phyloP scores from a whole-genome alignment of 1,284 basidiomycete genomes.

The Heliocybe sulcata region DNA sequence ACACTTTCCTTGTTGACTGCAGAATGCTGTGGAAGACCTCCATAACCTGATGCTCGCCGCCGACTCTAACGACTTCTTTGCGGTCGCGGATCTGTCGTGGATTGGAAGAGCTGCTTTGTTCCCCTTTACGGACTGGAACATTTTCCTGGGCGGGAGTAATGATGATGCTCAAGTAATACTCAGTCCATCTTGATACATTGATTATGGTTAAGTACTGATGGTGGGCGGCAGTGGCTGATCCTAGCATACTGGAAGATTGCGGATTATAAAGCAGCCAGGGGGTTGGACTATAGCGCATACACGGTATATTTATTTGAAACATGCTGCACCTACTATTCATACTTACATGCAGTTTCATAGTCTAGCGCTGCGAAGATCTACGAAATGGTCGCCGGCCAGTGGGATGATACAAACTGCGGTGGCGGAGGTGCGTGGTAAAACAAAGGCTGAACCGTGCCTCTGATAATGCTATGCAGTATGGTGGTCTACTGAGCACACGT shows the following conservation, averaged over 20 bases:
- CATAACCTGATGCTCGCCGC: constrained; percentile 45
- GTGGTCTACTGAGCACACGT: constrained; percentile 46
- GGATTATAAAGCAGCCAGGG: constrained; percentile 34
- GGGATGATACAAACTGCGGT: constrained; percentile 33
- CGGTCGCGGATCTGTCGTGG: constrained; percentile 32
- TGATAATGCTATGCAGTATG: constrained; percentile 29
- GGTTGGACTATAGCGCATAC: not conserved
- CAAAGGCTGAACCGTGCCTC: not conserved
- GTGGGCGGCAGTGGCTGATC: constrained; percentile 36
- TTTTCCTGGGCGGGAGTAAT: constrained; percentile 34
- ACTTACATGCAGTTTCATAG: constrained; percentile 10
- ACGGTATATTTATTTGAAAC: not conserved
- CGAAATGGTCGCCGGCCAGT: constrained; percentile 38
- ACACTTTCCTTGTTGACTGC: not conserved
- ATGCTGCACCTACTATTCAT: too few species aligned
- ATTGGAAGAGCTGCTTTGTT: constrained; percentile 33
- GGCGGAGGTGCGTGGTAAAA: constrained; percentile 21
- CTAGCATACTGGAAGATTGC: constrained; percentile 45
- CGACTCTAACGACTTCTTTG: constrained; percentile 27
- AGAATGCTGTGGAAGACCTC: constrained; percentile 50
- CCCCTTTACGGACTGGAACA: constrained; percentile 29
- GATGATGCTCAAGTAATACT: constrained; percentile 31
- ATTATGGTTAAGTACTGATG: not conserved
- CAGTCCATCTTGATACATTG: constrained; percentile 24
- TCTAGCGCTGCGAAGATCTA: constrained; percentile 38